Evolutionary conservation across 805 yeast species (phyloP).

Genomic region (Metschnikowia shivogae): DNA sequence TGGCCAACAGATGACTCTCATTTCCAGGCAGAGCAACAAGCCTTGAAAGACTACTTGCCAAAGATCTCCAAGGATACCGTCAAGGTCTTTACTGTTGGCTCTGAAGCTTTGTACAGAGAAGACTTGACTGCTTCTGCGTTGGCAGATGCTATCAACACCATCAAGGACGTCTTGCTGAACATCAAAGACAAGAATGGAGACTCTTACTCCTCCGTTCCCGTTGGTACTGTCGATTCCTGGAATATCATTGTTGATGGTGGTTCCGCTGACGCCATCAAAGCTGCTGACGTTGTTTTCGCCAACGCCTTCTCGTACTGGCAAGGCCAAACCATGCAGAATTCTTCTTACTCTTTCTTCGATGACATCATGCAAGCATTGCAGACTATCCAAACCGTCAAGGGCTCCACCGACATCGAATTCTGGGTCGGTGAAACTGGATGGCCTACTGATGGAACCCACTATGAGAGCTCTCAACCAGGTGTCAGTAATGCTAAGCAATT

Average conservation of each 20-base stretch:
- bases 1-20: conserved; percentile 92
- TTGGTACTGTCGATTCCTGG: conserved; percentile 97
- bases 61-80: conserved; percentile 62
- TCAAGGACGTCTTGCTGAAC: conserved; percentile 55
- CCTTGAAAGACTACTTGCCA: conserved; percentile 71
- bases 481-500: conserved; percentile 68
- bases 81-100: conserved; percentile 82
- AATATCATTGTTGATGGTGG: conserved; percentile 80
- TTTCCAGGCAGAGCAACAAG: conserved; percentile 67
- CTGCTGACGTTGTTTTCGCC: conserved; percentile 82
- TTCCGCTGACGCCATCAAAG: conserved; percentile 64
- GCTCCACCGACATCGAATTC: conserved; percentile 78
- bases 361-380: conserved; percentile 98
- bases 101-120: conserved; percentile 90
- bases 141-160: conserved; percentile 59
- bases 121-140: conserved; percentile 75
- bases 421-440: conserved; percentile 99
- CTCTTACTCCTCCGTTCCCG: conserved; percentile 65
- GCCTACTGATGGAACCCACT: conserved; percentile 84
- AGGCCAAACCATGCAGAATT: conserved; percentile 80
- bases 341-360: conserved; percentile 89
- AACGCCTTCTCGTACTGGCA: conserved; percentile 99
- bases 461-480: conserved; percentile 62
- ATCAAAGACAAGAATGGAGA: conserved; percentile 79
- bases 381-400: conserved; percentile 79